phyloP scores from a whole-genome alignment of 257 asterid species.

The Leonotis leonurus region DNA sequence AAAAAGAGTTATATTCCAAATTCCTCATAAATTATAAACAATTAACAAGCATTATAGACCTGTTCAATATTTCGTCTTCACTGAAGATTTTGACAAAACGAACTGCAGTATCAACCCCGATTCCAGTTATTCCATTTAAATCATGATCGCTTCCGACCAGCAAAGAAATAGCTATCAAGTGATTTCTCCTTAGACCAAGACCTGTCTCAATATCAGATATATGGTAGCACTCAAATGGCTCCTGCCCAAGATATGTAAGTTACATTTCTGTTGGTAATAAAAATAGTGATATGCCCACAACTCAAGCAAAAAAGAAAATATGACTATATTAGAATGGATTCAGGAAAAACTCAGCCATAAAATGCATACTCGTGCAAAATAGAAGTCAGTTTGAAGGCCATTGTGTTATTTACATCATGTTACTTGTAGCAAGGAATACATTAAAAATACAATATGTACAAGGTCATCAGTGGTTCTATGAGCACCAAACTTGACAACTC shows the following conservation, averaged over 20 bases:
- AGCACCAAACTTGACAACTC: neutral
- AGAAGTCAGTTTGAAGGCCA: neutral
- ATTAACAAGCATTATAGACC: constrained; percentile 31
- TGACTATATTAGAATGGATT: neutral
- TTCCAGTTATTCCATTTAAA: constrained; percentile 68
- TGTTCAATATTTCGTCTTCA: constrained; percentile 60
- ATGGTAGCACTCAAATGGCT: constrained; percentile 82
- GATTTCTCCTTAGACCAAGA: constrained; percentile 75
- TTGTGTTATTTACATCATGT: no score
- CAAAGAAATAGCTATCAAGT: constrained; percentile 78
- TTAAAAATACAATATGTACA: no score
- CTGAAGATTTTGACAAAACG: constrained; percentile 71
- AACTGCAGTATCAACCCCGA: constrained; percentile 77
- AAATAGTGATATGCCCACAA: neutral
- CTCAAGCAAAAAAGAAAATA: neutral
- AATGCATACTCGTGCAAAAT: neutral
- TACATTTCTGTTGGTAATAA: neutral
- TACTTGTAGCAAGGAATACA: no score
- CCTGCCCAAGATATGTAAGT: constrained; percentile 42
- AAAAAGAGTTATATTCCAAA: neutral
- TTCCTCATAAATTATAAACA: neutral
- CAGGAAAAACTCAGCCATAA: neutral
- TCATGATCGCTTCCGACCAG: constrained; percentile 90
- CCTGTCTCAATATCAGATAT: constrained; percentile 75
- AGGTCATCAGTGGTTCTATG: neutral